Evolutionary conservation across 2,329 filamentous ascomycete species (phyloP).

Genomic region (Pseudogymnoascus sp.): DNA sequence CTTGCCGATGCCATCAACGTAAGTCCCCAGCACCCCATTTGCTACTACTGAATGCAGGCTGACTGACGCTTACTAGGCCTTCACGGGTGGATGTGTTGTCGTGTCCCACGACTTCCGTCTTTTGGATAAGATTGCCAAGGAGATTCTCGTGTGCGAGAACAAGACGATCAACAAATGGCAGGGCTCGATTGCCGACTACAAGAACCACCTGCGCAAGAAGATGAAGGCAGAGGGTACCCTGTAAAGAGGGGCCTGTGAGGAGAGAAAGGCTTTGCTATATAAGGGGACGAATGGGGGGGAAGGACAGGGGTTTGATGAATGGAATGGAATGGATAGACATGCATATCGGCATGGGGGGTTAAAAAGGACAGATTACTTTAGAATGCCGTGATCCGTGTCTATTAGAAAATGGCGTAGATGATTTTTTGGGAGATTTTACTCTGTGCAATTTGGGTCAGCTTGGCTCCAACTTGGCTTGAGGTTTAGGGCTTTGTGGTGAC

Average conservation of each 20-base stretch:
- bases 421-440: neutral
- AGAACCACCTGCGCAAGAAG: conserved; percentile 98
- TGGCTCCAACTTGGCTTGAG: neutral
- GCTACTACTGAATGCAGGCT: conserved; percentile 33
- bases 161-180: conserved; percentile 87
- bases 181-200: conserved; percentile 86
- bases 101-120: conserved; percentile 98
- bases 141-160: conserved; percentile 99
- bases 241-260: neutral
- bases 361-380: conserved; percentile 4
- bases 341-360: neutral
- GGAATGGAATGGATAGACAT: conserved; percentile 1
- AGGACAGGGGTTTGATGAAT: neutral
- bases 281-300: neutral
- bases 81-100: conserved; percentile 91
- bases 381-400: conserved; percentile 7
- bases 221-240: conserved; percentile 46
- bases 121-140: conserved; percentile 98
- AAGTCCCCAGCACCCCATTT: conserved; percentile 33
- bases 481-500: conserved; percentile 2
- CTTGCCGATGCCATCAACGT: conserved; percentile 96
- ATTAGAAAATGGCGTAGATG: conserved; percentile 7
- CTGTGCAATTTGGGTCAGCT: neutral
- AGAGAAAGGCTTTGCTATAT: neutral
- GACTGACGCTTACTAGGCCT: conserved; percentile 90